Conservation (phyloP, 2,329 filamentous ascomycete genomes). For the Curvularia verruculosa region DNA sequence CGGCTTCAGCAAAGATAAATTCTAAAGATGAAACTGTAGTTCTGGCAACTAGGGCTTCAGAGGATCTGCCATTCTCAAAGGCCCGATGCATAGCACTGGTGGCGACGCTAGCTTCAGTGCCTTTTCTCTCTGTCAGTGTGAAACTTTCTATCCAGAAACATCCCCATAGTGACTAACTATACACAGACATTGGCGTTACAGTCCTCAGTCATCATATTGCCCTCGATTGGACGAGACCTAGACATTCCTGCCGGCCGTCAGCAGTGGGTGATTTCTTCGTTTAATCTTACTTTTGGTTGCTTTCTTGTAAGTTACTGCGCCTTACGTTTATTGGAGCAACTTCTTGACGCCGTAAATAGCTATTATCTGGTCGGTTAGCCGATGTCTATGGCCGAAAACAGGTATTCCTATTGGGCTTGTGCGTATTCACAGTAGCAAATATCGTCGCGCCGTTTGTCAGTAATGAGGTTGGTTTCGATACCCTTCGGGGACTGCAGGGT, state of each 20-base stretch:
- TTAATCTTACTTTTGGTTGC: constrained; percentile 69
- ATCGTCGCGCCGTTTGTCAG: constrained; percentile 68
- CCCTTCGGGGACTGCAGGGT: constrained; percentile 71
- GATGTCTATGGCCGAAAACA: constrained; percentile 70
- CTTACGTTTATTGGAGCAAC: not conserved
- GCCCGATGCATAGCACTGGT: constrained; percentile 39
- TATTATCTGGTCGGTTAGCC: constrained; percentile 71
- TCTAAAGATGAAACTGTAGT: constrained; percentile 13
- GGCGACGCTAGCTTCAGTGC: constrained; percentile 35
- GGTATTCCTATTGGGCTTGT: constrained; percentile 69
- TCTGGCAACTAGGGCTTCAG: constrained; percentile 10
- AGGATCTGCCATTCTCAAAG: constrained; percentile 38
- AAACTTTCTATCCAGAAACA: fast-evolving
- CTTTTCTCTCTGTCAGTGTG: constrained; percentile 42
- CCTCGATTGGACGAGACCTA: constrained; percentile 64
- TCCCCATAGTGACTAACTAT: not conserved
- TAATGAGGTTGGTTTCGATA: constrained; percentile 70
- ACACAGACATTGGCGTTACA: constrained; percentile 63
- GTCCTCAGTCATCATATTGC: constrained; percentile 66
- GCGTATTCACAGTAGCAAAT: constrained; percentile 66
- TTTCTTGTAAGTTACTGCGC: constrained; percentile 54
- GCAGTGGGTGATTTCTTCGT: constrained; percentile 72
- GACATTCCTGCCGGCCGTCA: constrained; percentile 63
- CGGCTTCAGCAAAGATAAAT: not conserved
- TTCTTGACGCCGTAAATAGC: constrained; percentile 26